Base-by-base conservation (phyloP, 208 protist genomes). In the Acanthamoeba culbertsoni region DNA sequence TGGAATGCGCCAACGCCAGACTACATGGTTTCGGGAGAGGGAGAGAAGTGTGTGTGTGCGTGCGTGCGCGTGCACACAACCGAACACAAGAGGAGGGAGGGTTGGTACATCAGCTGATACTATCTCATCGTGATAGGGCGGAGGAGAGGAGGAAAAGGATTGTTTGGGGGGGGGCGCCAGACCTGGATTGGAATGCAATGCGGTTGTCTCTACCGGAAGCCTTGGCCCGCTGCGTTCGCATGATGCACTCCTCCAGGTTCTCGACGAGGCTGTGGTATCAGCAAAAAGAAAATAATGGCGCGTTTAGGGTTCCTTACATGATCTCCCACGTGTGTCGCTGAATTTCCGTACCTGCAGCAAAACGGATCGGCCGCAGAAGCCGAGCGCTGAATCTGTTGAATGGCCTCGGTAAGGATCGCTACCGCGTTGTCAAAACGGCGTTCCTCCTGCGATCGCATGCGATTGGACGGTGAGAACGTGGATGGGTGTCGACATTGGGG, bases 161-260 rank as follows among this genome's bases (percentile, higher is more conserved):
- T 73, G 62, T 37, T 7, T 28, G 28, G 10, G 33, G 10, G 26
- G 16, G 28, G 10, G 26, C 28, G 62, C 10, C 31, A 6, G 12
- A 75, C 65, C 65, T 75, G 37, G 65, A 35, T 37, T 75, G 65
- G 37, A 31, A 75, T 6, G 65, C 7, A 26, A 43, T 75, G 33
- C 43, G 37, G 37, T 75, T 86, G 14, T n/a, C 45, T 16, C 48
- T n/a, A 10, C 26, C 26, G 5, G 75, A 59, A 7, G 35, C 75
- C 45, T 86, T 86, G 26, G 48, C 48, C 10, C 28, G 12, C 33
- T 59, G 7, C 8, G 48, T 86, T 8, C 75, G 42, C 48, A 33
- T 31, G 48, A 51, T 86, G 48, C 75, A 86, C 45, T 86, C 75
- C 18, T 51, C n/a, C 5, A 86, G 48, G 37, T 86, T 86, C 42